These are phyloP conservation scores for Perkinsus chesapeaki DNA, from an alignment of 169 alveolate species.

Conservation along the genomic window DNA sequence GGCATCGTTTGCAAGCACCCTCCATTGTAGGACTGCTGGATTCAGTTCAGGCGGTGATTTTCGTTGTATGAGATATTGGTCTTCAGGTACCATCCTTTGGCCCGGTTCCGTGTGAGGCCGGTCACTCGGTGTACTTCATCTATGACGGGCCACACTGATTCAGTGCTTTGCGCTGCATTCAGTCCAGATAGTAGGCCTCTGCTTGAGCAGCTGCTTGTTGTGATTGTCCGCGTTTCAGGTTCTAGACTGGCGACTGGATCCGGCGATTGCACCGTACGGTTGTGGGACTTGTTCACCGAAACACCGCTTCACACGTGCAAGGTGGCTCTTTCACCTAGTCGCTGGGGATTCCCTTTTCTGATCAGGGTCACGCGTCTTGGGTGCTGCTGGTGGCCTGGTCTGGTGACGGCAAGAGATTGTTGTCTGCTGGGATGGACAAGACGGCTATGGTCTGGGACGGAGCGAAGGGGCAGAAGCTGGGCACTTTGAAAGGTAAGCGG, in stretches of 20 bases:
- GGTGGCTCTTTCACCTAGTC: conserved; percentile 7
- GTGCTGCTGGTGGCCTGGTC: conserved; percentile 77
- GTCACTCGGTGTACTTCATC: conserved; percentile 81
- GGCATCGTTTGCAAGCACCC: no score
- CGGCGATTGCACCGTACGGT: conserved; percentile 46
- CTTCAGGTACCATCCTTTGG: conserved; percentile 37
- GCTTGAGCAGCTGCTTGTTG: neutral
- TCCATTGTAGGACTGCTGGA: no score
- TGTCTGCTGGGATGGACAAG: conserved; percentile 79
- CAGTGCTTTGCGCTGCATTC: conserved; percentile 72
- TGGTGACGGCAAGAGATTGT: conserved; percentile 72
- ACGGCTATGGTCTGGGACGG: conserved; percentile 63
- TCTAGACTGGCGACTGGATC: conserved; percentile 33
- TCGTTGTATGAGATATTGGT: no score
- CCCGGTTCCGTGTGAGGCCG: conserved; percentile 68
- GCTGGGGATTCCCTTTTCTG: conserved; percentile 7
- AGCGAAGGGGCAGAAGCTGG: conserved; percentile 8
- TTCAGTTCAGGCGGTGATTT: no score
- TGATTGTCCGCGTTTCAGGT: neutral
- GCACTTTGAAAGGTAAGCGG: neutral
- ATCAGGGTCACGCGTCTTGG: conserved; percentile 76
- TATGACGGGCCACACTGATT: conserved; percentile 79
- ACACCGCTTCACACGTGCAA: conserved; percentile 65
- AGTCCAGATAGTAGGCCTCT: conserved; percentile 73
- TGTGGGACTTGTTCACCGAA: conserved; percentile 88